Base-by-base conservation (phyloP, 2,329 filamentous ascomycete genomes). In the Xylariales sp. region DNA sequence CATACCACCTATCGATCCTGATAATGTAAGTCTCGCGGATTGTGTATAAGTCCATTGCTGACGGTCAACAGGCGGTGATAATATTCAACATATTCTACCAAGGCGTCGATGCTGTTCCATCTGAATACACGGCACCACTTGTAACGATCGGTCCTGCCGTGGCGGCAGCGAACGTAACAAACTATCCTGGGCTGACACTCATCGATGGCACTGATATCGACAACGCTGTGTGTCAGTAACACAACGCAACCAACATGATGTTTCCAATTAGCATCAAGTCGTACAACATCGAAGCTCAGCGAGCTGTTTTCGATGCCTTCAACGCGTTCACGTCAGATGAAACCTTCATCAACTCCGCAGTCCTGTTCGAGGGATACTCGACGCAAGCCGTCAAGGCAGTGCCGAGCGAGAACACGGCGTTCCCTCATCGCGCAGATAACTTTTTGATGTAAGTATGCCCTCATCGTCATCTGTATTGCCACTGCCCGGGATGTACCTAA, bases 281-380 rank as follows among this genome's bases (percentile, higher is more conserved):
- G 6, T 38, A 18, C 29, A 38, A 38, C 20, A 6, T 38, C 6
- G 19, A 21, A 15, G 37, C 37, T 8, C 29, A 32, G 10, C 29
- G 37, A 16, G 19, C 17, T 13, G 36, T 21, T 6, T 38, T 30
- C 36, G 7, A 29, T n/a, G 15, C 29, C 20, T 32, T 31, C 20
- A 25, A 25, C 23, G 23, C 23, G 23, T 25, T 25, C n/a, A 25
- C 23, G 23, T 8, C 23, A 25, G 23, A 25, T 25, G n/a, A 8
- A n/a, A 25, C 23, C 8, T 25, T 25, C 23, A 30, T 29, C 36
- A 28, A 38, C n/a, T 29, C 29, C 19, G 17, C 19, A 11, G 15
- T 32, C n/a, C 15, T 38, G n/a, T 21, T 30, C 27, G 36, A 38
- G 16, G 36, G 36, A 10, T 38, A 38, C 36, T 38, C 36, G 8